A percentile compares a stretch with the other conserved stretches of the same genome.
phyloP scores from a whole-genome alignment of 164 flowering plant species.

The Vitis vinifera region ASM3070453v1 NC_081805.1:12151001-12151500 shows the following conservation, averaged over 20 bases:
- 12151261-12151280: slow-evolving; percentile 73
- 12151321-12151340: slow-evolving; percentile 36
- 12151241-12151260: slow-evolving; percentile 87
- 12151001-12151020: slow-evolving; percentile 96
- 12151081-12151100: slow-evolving; percentile 88
- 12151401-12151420: slow-evolving; percentile 71
- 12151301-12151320: slow-evolving; percentile 37
- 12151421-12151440: slow-evolving; percentile 94
- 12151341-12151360: slow-evolving; percentile 80
- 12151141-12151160: slow-evolving; percentile 91
- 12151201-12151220: slow-evolving; percentile 81
- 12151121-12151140: slow-evolving; percentile 93
- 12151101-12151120: slow-evolving; percentile 94
- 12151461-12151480: slow-evolving; percentile 86
- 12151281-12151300: slow-evolving; percentile 56
- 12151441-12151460: slow-evolving; percentile 95
- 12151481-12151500: slow-evolving; percentile 74
- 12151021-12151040: slow-evolving; percentile 83
- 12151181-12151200: slow-evolving; percentile 79
- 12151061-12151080: slow-evolving; percentile 91
- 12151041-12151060: slow-evolving; percentile 97
- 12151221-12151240: slow-evolving; percentile 87
- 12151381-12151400: slow-evolving; percentile 59
- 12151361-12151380: slow-evolving; percentile 50
- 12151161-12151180: slow-evolving; percentile 74